These are phyloP conservation scores for Lycium barbarum DNA, from an alignment of 257 asterid species.

Conservation along the genomic window DNA sequence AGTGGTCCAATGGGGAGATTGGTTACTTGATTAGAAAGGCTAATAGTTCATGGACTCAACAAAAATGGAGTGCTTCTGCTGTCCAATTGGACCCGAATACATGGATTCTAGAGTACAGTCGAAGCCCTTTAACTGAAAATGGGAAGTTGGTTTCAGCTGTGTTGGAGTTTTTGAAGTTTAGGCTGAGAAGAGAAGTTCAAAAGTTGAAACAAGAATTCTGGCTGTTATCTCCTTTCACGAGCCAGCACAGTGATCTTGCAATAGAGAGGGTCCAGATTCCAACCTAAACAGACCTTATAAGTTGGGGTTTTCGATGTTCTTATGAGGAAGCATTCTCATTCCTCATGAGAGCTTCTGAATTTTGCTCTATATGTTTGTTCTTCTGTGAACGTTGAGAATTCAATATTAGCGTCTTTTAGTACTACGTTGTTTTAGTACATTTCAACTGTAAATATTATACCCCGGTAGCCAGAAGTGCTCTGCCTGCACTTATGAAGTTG, in stretches of 20 bases:
- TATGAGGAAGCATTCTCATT: slow-evolving; percentile 36
- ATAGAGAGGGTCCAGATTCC: slow-evolving; percentile 46
- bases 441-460: slow-evolving; percentile 17
- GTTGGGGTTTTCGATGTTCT: slow-evolving; percentile 27
- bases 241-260: slow-evolving; percentile 38
- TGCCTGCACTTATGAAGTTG: background rate
- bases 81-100: slow-evolving; percentile 82
- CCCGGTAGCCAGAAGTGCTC: background rate
- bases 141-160: slow-evolving; percentile 54
- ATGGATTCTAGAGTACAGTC: slow-evolving; percentile 82
- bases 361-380: slow-evolving; percentile 10
- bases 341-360: slow-evolving; percentile 23
- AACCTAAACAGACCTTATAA: slow-evolving; percentile 46
- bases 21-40: slow-evolving; percentile 42
- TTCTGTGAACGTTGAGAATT: slow-evolving; percentile 6
- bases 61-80: slow-evolving; percentile 72
- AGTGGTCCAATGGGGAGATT: slow-evolving; percentile 71
- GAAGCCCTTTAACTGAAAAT: slow-evolving; percentile 52
- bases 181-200: slow-evolving; percentile 52
- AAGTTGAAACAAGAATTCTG: slow-evolving; percentile 57
- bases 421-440: background rate
- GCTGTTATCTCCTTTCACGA: slow-evolving; percentile 44
- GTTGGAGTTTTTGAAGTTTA: slow-evolving; percentile 53
- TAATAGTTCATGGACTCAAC: slow-evolving; percentile 71
- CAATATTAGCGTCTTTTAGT: background rate